These are phyloP conservation scores for Hygrophorus pudorinus DNA, from an alignment of 768 basidiomycete genomes.

Conservation along the genomic window DNA sequence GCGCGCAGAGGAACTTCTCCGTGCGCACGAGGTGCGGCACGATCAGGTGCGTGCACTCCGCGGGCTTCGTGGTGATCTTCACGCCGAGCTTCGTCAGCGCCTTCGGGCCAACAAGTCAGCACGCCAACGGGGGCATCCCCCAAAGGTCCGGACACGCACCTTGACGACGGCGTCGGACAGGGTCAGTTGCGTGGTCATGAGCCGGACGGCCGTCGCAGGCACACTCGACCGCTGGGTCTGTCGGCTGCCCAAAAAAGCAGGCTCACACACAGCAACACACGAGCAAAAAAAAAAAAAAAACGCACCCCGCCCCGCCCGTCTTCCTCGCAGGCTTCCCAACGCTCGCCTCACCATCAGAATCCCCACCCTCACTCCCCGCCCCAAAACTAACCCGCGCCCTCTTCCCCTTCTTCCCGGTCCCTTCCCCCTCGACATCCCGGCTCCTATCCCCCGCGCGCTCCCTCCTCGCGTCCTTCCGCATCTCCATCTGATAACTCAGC, in stretches of 20 bases:
- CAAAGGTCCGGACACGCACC: too few relatives aligned
- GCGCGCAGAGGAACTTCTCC: slow-evolving; percentile 78
- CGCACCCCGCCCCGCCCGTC: neutral
- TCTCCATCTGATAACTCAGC: slow-evolving; percentile 56
- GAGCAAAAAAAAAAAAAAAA: neutral
- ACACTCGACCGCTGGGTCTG: neutral
- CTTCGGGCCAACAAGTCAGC: too few relatives aligned
- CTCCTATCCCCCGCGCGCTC: slow-evolving; percentile 20
- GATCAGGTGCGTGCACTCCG: slow-evolving; percentile 74
- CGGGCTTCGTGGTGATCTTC: slow-evolving; percentile 46
- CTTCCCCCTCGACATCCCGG: slow-evolving; percentile 13
- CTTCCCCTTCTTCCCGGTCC: slow-evolving; percentile 11
- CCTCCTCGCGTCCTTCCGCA: slow-evolving; percentile 23
- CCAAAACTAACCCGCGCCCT: too few relatives aligned
- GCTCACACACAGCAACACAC: neutral
- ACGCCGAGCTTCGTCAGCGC: slow-evolving; percentile 55
- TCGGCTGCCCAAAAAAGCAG: neutral
- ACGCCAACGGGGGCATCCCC: too few relatives aligned
- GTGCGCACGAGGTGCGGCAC: slow-evolving; percentile 64
- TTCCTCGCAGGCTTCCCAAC: too few relatives aligned
- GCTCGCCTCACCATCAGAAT: too few relatives aligned
- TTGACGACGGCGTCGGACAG: slow-evolving; percentile 49
- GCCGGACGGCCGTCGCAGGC: slow-evolving; percentile 20
- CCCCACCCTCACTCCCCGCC: too few relatives aligned
- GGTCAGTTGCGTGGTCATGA: slow-evolving; percentile 62